Conservation (phyloP, 306 rosid species). For the Medicago lupulina region DNA sequence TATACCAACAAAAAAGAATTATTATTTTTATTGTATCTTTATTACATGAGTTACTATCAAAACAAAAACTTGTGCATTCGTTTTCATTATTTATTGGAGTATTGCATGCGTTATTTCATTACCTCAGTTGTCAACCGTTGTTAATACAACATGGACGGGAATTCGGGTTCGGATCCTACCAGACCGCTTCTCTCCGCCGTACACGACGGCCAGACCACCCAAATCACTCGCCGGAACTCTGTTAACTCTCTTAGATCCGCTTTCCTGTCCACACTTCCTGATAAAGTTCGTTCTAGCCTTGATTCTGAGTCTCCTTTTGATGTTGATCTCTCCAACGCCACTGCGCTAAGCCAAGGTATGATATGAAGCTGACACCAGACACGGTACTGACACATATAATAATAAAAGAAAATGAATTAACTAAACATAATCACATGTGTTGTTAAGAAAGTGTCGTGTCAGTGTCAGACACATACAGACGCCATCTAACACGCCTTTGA, state of each 20-base stretch:
- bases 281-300: slow-evolving; percentile 55
- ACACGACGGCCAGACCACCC: not conserved
- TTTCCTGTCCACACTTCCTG: slow-evolving; percentile 64
- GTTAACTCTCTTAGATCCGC: slow-evolving; percentile 47
- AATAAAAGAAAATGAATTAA: no score
- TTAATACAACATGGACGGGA: slow-evolving; percentile 18
- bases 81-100: not conserved
- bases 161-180: slow-evolving; percentile 24
- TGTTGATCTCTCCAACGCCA: slow-evolving; percentile 51
- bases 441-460: no score
- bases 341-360: slow-evolving; percentile 56
- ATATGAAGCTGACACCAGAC: not conserved
- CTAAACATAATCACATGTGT: not conserved
- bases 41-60: not conserved
- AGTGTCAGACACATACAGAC: no score
- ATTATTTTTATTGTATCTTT: not conserved
- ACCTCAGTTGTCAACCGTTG: not conserved
- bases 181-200: slow-evolving; percentile 43
- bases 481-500: no score
- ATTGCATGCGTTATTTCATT: slow-evolving; percentile 16
- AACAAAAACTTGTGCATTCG: not conserved
- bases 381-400: not conserved
- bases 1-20: not conserved
- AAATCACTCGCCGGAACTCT: slow-evolving; percentile 44
- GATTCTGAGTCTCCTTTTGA: slow-evolving; percentile 58